These are phyloP conservation scores for Saraca asoca DNA, from an alignment of 331 rosid genomes.

Conservation along the genomic window DNA sequence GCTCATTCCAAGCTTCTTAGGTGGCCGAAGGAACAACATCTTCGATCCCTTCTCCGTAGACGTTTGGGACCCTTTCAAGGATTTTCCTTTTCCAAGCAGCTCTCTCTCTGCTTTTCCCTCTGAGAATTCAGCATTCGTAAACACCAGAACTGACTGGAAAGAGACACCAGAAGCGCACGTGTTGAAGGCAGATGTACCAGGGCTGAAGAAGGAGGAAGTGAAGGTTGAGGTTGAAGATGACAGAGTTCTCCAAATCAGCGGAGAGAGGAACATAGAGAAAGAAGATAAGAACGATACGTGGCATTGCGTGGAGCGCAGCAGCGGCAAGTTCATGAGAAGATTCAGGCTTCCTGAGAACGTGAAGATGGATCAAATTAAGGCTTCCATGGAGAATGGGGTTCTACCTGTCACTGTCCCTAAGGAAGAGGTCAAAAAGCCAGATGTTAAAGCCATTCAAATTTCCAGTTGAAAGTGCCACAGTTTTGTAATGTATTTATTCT, in stretches of 20 bases:
- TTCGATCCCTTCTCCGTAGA: slow-evolving; percentile 53
- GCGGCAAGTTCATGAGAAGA: slow-evolving; percentile 50
- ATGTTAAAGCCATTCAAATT: slow-evolving; percentile 45
- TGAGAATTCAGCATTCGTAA: slow-evolving; percentile 17
- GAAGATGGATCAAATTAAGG: slow-evolving; percentile 41
- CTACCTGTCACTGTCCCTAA: slow-evolving; percentile 54
- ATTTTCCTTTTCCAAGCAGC: neutral
- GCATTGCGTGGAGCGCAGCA: slow-evolving; percentile 58
- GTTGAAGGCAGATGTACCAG: slow-evolving; percentile 52
- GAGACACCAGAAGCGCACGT: slow-evolving; percentile 55
- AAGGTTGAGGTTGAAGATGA: slow-evolving; percentile 57
- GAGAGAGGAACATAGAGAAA: slow-evolving; percentile 50
- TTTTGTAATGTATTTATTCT: no score
- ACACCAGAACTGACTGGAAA: slow-evolving; percentile 53
- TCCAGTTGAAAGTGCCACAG: slow-evolving; percentile 38
- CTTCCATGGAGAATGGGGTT: slow-evolving; percentile 54
- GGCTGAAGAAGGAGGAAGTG: slow-evolving; percentile 57
- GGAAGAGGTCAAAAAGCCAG: slow-evolving; percentile 42
- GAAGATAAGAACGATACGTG: slow-evolving; percentile 56
- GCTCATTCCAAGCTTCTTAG: slow-evolving; percentile 42
- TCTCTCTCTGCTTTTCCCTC: slow-evolving; percentile 6
- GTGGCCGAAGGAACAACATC: slow-evolving; percentile 44
- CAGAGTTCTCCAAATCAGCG: slow-evolving; percentile 51
- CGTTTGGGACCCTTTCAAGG: slow-evolving; percentile 50
- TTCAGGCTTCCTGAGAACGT: slow-evolving; percentile 56